Evolutionary conservation across 768 basidiomycete genomes (phyloP).

Genomic region (Collybia sordida): DNA sequence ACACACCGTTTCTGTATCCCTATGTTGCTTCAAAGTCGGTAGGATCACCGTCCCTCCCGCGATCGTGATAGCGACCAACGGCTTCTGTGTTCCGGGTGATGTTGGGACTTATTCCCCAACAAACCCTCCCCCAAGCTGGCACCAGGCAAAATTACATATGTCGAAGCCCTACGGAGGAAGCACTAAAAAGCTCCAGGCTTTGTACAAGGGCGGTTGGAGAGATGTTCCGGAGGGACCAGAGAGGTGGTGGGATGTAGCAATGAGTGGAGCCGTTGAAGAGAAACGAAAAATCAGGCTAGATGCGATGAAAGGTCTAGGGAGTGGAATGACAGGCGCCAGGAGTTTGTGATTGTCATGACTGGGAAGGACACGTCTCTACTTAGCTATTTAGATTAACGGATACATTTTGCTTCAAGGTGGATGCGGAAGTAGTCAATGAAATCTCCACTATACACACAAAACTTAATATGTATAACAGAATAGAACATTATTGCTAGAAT

Average conservation of each 20-base stretch:
- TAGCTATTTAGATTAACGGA: not conserved
- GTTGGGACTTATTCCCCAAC: conserved; percentile 35
- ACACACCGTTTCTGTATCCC: conserved; percentile 64
- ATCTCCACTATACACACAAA: too few relatives aligned
- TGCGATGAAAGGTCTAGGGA: conserved; percentile 30
- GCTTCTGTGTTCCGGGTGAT: conserved; percentile 37
- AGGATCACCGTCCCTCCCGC: conserved; percentile 74
- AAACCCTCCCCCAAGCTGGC: conserved; percentile 52
- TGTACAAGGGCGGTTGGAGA: conserved; percentile 62
- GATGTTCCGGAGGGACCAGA: conserved; percentile 49
- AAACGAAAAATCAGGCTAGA: conserved; percentile 32
- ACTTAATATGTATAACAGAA: too few relatives aligned
- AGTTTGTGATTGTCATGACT: conserved; percentile 8
- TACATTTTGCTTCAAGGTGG: not conserved
- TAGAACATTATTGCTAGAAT: too few relatives aligned
- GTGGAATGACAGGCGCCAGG: conserved; percentile 34
- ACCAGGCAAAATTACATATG: conserved; percentile 33
- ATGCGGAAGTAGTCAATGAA: too few relatives aligned
- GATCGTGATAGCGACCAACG: conserved; percentile 58
- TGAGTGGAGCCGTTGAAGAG: conserved; percentile 48
- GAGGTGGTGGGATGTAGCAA: conserved; percentile 70
- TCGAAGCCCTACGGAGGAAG: conserved; percentile 33
- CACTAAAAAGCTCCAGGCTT: conserved; percentile 38
- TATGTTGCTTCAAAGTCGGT: conserved; percentile 66
- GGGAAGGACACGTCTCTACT: not conserved